A percentile compares a stretch with the other conserved stretches of the same genome.
phyloP scores from a whole-genome alignment of 2,329 filamentous ascomycete species.

The Alternaria sp. region DNA sequence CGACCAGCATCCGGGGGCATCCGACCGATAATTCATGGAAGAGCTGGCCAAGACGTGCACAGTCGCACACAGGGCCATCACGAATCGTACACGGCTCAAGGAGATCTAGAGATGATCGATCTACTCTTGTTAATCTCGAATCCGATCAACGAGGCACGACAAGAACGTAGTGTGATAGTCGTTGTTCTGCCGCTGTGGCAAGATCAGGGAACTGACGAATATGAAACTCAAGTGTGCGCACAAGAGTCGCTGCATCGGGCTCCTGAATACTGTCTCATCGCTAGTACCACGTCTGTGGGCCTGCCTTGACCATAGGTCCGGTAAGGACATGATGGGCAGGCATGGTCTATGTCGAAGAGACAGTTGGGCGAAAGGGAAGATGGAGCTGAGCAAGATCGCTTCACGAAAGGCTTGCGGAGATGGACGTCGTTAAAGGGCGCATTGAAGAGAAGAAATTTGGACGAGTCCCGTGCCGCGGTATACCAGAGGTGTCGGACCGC shows the following conservation, averaged over 20 bases:
- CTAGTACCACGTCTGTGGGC: background rate
- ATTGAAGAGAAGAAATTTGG: background rate
- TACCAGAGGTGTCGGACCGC: background rate
- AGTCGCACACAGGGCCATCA: background rate
- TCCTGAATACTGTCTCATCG: background rate
- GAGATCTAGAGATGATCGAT: background rate
- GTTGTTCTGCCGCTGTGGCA: background rate
- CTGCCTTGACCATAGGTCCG: background rate
- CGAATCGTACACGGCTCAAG: background rate
- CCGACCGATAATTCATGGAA: background rate
- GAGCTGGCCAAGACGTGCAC: background rate
- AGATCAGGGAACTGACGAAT: background rate
- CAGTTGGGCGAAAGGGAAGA: background rate
- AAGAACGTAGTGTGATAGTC: background rate
- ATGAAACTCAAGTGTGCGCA: background rate
- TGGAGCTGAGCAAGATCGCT: background rate
- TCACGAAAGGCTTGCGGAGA: background rate
- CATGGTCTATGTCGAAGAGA: background rate
- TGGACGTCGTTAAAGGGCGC: background rate
- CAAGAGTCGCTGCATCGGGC: background rate
- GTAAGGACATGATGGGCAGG: background rate
- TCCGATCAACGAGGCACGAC: background rate
- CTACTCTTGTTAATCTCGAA: background rate
- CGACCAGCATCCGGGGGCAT: background rate
- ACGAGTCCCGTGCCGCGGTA: background rate